Base-by-base conservation (phyloP, 495 filamentous ascomycete genomes). In the Tuber melanosporum region DNA sequence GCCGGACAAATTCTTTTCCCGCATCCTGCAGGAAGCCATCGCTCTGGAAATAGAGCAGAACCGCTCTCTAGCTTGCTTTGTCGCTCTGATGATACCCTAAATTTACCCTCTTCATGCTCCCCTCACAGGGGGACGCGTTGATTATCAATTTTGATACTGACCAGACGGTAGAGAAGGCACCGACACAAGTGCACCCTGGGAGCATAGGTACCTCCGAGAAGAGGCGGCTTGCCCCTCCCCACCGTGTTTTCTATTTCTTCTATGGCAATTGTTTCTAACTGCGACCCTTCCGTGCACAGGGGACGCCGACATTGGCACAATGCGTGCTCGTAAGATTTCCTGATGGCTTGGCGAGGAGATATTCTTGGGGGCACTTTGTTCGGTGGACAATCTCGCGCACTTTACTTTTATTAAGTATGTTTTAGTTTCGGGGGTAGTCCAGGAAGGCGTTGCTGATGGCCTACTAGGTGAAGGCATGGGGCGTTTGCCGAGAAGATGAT, bases 301-400 rank as follows among this genome's bases (percentile, higher is more conserved):
- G 89, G 46, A 81, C 84, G 8, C 84, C 90, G 32, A 85, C 96
- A 20, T 81, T 84, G 52, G 84, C 86, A 26, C 86, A 89, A 74
- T 88, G 92, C 19, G 86, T 98, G 32, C 79, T 91, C 26, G 86
- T 98, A 41, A 88, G 90, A 73, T 86, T 98, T 17, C 84, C 85
- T 36, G 88, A 90, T 32, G 92, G 90, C 17, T 93, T 90, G 41
- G 20, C 75, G 94, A 97, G 85, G 93, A 93, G 20, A 89, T 88
- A 3, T 95, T 92, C 79, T 86, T 98, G 9, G 87, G 91, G 8
- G 92, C 92, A 6, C 91, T 97, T 81, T 97, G 91, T 80, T 92
- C 92, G 0, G 84, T 97, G 10, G 86, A 88, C 1, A 89, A 88
- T 73, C 90, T 90, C 66, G 95, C 95, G 0, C 90, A 92, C 7